Base-by-base conservation (phyloP, 257 asterid species). In the Prunella vulgaris region DNA sequence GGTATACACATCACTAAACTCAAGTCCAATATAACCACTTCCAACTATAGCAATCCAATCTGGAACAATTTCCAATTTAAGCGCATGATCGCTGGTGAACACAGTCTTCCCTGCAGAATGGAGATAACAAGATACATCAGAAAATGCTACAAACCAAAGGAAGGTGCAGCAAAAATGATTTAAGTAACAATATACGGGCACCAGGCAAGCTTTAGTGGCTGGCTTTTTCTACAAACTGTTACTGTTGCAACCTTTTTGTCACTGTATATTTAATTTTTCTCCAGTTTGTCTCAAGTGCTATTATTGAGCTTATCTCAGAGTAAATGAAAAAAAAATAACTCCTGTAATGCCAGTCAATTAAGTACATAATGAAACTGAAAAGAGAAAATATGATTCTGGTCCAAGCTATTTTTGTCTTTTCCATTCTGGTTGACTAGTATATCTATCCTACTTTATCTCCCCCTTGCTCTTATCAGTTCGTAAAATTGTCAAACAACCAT, bases 21-120 rank as follows among this genome's bases (percentile, higher is more conserved):
- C 97, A 57, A 90, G 97, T 33, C 97, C 97, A 70, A 90, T 90
- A 78, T 90, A 90, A 57, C 97, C 97, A 84, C 97, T 90, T 80
- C 97, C 96, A 25, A 90, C 89, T 76, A 91, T 91, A 28, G 96
- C 97, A 74, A 91, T 87, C 97, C 97, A 91, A 12, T 91, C 86
- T 1, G 97, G 96, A 69, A 91, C 81, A 58, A 73, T 81, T 78
- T 91, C 95, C 81, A 91, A 75, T 73, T 88, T 91, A 76, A 91
- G 96, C 46, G 97, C 96, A 83, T 91, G 96, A 71, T 91, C 96
- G 22, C 97, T 91, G 78, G 97, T 91, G 66, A 91, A 87, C 56
- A 88, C 97, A 6, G 96, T 84, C 95, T 91, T 91, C 74, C 97
- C 97, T 88, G 87, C 83, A 80, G 69, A 53, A 56, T 56, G 24